Conservation (phyloP, 148 eudicot genomes). For the Fagopyrum esculentum region DNA sequence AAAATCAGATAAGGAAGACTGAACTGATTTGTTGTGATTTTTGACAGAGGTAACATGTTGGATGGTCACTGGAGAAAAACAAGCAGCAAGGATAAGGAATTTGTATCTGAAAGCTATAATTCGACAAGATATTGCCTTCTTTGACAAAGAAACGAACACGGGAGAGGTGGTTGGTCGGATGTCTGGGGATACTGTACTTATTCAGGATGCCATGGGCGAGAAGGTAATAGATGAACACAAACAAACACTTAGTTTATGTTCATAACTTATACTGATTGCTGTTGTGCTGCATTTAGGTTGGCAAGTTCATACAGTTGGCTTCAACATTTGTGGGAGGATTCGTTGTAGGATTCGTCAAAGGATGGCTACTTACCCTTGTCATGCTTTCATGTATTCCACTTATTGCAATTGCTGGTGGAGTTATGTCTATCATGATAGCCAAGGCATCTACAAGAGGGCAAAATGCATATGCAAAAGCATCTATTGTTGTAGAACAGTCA, state of each 20-base stretch:
- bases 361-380: conserved; percentile 70
- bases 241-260: neutral
- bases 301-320: conserved; percentile 43
- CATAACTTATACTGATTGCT: neutral
- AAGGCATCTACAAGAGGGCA: conserved; percentile 48
- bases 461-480: conserved; percentile 54
- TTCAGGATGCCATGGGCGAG: conserved; percentile 43
- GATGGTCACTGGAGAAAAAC: conserved; percentile 43
- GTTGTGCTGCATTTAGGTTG: conserved; percentile 33
- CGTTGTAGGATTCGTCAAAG: conserved; percentile 48
- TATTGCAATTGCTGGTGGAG: conserved; percentile 36
- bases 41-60: conserved; percentile 36
- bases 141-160: conserved; percentile 31
- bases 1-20: neutral
- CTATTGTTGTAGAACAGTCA: conserved; percentile 53
- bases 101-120: conserved; percentile 31
- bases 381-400: conserved; percentile 41
- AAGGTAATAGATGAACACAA: conserved; percentile 17
- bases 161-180: conserved; percentile 33
- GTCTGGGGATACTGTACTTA: conserved; percentile 34
- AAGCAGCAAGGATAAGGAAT: conserved; percentile 31
- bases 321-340: conserved; percentile 54
- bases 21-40: neutral
- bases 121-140: conserved; percentile 33
- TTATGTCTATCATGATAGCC: conserved; percentile 26